Percentiles rank a stretch among this genome's conserved stretches.
Conservation (phyloP, 441 rosid species). For the Omphalea diandra region DNA sequence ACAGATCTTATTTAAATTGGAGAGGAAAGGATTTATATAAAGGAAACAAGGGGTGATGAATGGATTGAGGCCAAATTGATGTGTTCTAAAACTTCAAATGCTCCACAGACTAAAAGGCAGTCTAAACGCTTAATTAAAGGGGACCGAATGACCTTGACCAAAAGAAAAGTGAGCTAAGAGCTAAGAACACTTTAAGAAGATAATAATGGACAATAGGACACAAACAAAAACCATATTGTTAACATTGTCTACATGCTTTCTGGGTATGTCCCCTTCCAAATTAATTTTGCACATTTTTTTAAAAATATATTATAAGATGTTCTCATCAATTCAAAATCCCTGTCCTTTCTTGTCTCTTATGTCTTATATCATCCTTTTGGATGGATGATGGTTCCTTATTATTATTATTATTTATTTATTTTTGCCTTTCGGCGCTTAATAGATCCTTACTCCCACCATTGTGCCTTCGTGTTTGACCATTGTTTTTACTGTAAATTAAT, state of each 20-base stretch:
- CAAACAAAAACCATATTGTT: slow-evolving; percentile 20
- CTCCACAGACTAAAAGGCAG: slow-evolving; percentile 13
- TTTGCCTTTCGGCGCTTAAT: slow-evolving; percentile 46
- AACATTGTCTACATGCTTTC: slow-evolving; percentile 9
- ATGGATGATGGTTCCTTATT: slow-evolving; percentile 2
- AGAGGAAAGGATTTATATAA: background rate
- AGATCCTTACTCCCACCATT: slow-evolving; percentile 18
- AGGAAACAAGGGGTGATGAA: background rate
- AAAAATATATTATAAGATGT: no score
- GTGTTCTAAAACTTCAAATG: background rate
- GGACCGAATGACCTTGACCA: slow-evolving; percentile 25
- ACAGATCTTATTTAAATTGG: background rate
- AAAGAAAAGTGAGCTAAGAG: background rate
- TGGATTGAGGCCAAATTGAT: background rate
- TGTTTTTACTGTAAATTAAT: slow-evolving; percentile 22
- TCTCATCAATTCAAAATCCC: slow-evolving; percentile 20
- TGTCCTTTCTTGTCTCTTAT: slow-evolving; percentile 35
- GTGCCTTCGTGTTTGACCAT: slow-evolving; percentile 22
- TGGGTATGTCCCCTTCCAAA: slow-evolving; percentile 3
- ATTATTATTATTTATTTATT: background rate
- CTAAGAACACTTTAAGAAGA: slow-evolving; percentile 28
- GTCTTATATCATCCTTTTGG: no score
- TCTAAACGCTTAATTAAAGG: slow-evolving; percentile 31
- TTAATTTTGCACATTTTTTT: no score
- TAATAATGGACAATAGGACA: slow-evolving; percentile 26